Base-by-base conservation (phyloP, 2,329 filamentous ascomycete species). In the Aspergillus sp. region DNA sequence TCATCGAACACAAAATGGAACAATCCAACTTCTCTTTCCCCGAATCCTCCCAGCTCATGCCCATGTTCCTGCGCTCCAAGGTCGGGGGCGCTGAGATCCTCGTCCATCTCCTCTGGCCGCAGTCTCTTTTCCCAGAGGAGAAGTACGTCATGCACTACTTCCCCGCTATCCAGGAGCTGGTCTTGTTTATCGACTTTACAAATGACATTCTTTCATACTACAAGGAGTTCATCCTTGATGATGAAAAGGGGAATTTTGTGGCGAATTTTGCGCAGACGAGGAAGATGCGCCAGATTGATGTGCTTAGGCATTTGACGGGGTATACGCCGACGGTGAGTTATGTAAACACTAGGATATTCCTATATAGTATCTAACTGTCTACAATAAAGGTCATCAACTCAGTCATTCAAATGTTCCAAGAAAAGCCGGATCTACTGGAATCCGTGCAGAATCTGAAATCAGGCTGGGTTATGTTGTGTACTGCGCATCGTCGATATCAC, bases 141-240 rank as follows among this genome's bases (percentile, higher is more conserved):
- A 31, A 38, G 28, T 46, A 46, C 11, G 9, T 44, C 5, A 46
- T 46, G 27, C 46, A 35, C 10, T 48, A 48, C 27, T 50, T 48
- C 8, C 48, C 48, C 2, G 7, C 35, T 13, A 38, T 40, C 6
- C 43, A 48, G 29, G 48, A 50, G 27, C 43, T 48, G 13, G 28
- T 44, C 6, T 33, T 48, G 6, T 46, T 46, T 32, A 48, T 42
- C n/a, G 43, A 50, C 26, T 46, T 48, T 13, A 46, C 46, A 7
- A 50, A 50, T 43, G 48, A 50, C 27, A 46, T 50, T 28, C 29
- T 50, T 12, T 50, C 46, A 0, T 50, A 50, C 32, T 50, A 50
- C 26, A 50, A 50, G 32, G 48, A 50, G 28, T 46, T 48, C 35
- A 26, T 40, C 30, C 32, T 48, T 28, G 8, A 7, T 1, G 11